Evolutionary conservation across 176 grass and related monocot species (phyloP), one percentile per base, ranked within the genome.

Genomic region (Oryza nivara): DNA sequence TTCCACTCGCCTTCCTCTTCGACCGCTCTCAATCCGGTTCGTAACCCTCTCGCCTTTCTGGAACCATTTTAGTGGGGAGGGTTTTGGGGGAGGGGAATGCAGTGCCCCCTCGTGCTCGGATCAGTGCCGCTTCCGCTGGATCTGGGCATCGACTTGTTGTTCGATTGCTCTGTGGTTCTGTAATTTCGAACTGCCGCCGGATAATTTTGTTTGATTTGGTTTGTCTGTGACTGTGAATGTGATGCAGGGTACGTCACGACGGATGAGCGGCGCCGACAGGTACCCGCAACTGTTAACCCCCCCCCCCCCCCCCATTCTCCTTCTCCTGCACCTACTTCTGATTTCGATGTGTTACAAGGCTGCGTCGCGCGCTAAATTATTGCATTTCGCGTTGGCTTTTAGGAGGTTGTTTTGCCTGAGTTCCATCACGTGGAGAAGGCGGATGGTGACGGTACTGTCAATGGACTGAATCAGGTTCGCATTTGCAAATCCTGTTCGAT

Each of bases 1-100:
- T 98, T 10, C 95, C 95, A 45, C 63, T 98, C 68, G 89, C 85
- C 45, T 93, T 98, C 83, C 25, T 95, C 78, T 91, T 98, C 91
- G 91, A 90, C 69, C 87, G 79, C 78, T 86, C 84, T 68, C 84
- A 90, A 17, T 65, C 95, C 58, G 95, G 95, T 97, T 67, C 23
- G 80, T 69, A 47, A 13, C 3, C 40, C 35, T 36, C 15, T 22
- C 22, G 4, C n/a, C 3, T 25, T 25, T 17, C 67, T 10, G 23
- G 28, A 28, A 28, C 54, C 71, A 3, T 6, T 30, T 76, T 44
- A 65, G 47, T 41, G 40, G 40, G 38, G 6, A 13, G 65, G 52
- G 74, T 43, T 11, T 43, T 7, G 35, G 35, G 35, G 35, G 82
- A 73, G 67, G 23, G 30, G 82, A 73, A 61, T 48, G 68, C 81